These are phyloP conservation scores for Quaeritorhiza haematococci DNA, from an alignment of 371 early-diverging fungal genomes.

Conservation along the genomic window DNA sequence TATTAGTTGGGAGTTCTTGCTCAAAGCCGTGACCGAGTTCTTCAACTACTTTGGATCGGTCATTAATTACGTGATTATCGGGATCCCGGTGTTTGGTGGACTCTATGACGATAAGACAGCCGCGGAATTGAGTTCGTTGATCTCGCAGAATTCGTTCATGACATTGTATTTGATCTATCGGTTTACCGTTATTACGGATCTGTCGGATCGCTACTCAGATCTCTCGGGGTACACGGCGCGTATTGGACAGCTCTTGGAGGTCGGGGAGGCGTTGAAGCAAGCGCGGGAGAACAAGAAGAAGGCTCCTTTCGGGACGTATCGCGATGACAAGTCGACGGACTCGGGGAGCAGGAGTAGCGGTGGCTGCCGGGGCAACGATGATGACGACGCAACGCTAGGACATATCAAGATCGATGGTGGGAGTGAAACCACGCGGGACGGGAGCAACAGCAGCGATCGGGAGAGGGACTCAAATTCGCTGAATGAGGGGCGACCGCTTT, in stretches of 20 bases:
- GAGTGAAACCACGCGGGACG: too few relatives aligned
- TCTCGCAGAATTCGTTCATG: constrained; percentile 37
- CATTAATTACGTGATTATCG: constrained; percentile 76
- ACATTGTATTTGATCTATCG: constrained; percentile 30
- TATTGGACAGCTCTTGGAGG: constrained; percentile 77
- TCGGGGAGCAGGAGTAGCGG: too few relatives aligned
- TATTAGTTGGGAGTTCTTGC: constrained; percentile 53
- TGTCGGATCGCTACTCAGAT: constrained; percentile 52
- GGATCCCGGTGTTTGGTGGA: constrained; percentile 78
- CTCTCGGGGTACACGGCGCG: constrained; percentile 84
- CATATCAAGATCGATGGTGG: too few relatives aligned
- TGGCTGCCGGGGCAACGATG: too few relatives aligned
- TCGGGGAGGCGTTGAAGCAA: too few relatives aligned
- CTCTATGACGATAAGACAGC: constrained; percentile 58
- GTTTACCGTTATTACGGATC: constrained; percentile 21
- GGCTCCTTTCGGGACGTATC: too few relatives aligned
- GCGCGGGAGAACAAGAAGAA: too few relatives aligned
- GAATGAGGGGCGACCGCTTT: too few relatives aligned
- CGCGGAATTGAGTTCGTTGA: constrained; percentile 66
- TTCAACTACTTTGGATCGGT: constrained; percentile 77
- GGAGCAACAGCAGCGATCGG: too few relatives aligned
- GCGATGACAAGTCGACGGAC: too few relatives aligned
- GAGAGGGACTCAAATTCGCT: too few relatives aligned
- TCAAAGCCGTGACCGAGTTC: constrained; percentile 63
- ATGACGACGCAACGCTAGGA: too few relatives aligned